Conservation (phyloP, 768 basidiomycete species). For the Chlorophyllum brunneum region DNA sequence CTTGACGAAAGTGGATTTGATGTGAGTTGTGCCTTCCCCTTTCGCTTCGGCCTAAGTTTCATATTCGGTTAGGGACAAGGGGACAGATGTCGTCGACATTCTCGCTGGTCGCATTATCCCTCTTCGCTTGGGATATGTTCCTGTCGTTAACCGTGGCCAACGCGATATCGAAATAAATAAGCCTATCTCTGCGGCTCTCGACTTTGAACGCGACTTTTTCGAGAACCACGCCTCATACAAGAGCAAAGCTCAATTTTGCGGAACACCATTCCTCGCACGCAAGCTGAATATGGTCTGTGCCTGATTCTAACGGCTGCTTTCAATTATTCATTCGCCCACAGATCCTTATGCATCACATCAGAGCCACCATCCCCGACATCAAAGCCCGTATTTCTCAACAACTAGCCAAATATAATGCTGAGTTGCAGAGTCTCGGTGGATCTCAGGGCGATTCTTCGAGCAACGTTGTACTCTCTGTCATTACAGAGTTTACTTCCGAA, state of each 20-base stretch:
- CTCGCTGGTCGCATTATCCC: conserved; percentile 96
- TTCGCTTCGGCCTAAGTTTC: conserved; percentile 3
- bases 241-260: conserved; percentile 92
- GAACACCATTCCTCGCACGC: conserved; percentile 93
- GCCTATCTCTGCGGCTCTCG: conserved; percentile 80
- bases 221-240: conserved; percentile 93
- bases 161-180: conserved; percentile 92
- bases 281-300: conserved; percentile 86
- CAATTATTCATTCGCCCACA: conserved; percentile 24
- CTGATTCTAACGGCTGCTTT: conserved; percentile 2
- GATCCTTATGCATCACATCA: conserved; percentile 99
- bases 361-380: conserved; percentile 96
- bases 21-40: conserved; percentile 50
- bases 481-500: conserved; percentile 96
- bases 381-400: conserved; percentile 93
- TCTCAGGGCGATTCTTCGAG: conserved; percentile 84
- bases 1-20: conserved; percentile 95
- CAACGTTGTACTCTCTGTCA: conserved; percentile 92
- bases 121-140: conserved; percentile 93
- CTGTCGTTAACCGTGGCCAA: conserved; percentile 97
- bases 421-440: conserved; percentile 83
- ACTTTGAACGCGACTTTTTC: conserved; percentile 89
- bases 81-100: conserved; percentile 98
- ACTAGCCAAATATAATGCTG: conserved; percentile 81
- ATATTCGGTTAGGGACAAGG: conserved; percentile 73